Evolutionary conservation across 2,329 filamentous ascomycete species (phyloP), one percentile per base, ranked within the genome.

Genomic region (Colletotrichum sp.): DNA sequence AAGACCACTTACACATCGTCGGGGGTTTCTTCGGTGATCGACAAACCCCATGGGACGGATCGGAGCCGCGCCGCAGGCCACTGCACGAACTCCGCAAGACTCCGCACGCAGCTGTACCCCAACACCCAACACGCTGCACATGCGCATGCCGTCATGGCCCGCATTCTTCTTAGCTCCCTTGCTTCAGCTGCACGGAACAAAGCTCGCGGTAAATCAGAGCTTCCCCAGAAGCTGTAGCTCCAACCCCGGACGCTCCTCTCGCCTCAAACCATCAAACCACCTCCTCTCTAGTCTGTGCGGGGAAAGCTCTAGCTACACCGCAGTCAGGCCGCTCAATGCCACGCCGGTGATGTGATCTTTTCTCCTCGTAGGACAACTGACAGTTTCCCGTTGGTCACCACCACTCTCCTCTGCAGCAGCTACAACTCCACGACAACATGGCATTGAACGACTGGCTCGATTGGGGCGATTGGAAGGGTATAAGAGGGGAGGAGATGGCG

Each of bases 281-380:
- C 69, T 64, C 18, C 30, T 28, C 49, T 6, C 55, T n/a, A 59
- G 21, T 69, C 30, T 36, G 59, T 74, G 70, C 74, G 74, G 74
- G 74, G 70, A 74, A 76, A 66, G 30, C 52, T 62, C 44, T 59
- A 69, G 59, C 59, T 73, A 69, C 70, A 74, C 57, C 70, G 59
- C 70, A 69, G 64, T 64, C 39, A 32, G 55, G 39, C 64, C 64
- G 44, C 9, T 34, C 8, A 6, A 26, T 59, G 64, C 30, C 64
- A 34, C 34, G 9, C 63, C 24, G 18, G 34, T 57, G 36, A 64
- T 73, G 18, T 16, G 44, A 49, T 49, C 18, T n/a, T 55, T 55
- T 49, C 44, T 69, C 60, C 16, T 67, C 32, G 44, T 52, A 62
- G 30, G 49, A 69, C 57, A n/a, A 39, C 30, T 18, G 18, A 16